These are phyloP conservation scores for Mrakia blollopis DNA, from an alignment of 768 basidiomycete species.

Conservation along the genomic window DNA sequence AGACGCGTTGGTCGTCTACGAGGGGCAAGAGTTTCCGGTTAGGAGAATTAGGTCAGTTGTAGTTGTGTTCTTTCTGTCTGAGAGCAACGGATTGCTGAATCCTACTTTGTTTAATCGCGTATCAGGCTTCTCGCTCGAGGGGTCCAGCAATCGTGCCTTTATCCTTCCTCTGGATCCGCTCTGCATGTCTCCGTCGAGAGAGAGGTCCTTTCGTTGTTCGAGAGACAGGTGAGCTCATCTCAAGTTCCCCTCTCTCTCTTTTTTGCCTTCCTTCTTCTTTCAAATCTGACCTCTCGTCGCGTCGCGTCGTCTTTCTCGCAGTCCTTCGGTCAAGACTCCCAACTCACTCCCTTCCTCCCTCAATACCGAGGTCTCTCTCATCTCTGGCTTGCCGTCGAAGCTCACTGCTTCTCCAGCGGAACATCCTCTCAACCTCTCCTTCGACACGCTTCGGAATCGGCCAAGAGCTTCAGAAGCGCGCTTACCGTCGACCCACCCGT, in stretches of 20 bases:
- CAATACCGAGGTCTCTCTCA: conserved; percentile 55
- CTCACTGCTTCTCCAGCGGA: conserved; percentile 52
- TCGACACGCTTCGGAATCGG: conserved; percentile 45
- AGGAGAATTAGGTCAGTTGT: conserved; percentile 48
- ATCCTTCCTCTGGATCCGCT: not conserved
- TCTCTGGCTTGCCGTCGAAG: conserved; percentile 66
- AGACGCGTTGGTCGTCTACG: conserved; percentile 55
- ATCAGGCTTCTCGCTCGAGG: conserved; percentile 3
- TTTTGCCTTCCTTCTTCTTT: too few relatives aligned
- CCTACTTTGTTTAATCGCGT: not conserved
- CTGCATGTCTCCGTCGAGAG: conserved; percentile 33
- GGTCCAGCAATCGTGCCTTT: conserved; percentile 8
- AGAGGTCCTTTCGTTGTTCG: conserved; percentile 3
- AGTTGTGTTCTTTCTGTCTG: too few relatives aligned
- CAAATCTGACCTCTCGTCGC: not conserved
- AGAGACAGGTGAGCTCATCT: not conserved
- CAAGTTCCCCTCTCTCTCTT: too few relatives aligned
- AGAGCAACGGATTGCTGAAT: not conserved
- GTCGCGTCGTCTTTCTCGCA: conserved; percentile 26
- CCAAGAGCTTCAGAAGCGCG: conserved; percentile 46
- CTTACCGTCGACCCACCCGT: not conserved
- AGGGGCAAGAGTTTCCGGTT: conserved; percentile 51
- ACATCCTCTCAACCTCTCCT: not conserved
- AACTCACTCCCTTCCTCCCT: conserved; percentile 38
- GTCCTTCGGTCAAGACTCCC: conserved; percentile 42